Percentiles rank a stretch among this genome's conserved stretches.
Evolutionary conservation across 345 rosid species (phyloP).

Genomic region (Pugionium dolabratum): DNA sequence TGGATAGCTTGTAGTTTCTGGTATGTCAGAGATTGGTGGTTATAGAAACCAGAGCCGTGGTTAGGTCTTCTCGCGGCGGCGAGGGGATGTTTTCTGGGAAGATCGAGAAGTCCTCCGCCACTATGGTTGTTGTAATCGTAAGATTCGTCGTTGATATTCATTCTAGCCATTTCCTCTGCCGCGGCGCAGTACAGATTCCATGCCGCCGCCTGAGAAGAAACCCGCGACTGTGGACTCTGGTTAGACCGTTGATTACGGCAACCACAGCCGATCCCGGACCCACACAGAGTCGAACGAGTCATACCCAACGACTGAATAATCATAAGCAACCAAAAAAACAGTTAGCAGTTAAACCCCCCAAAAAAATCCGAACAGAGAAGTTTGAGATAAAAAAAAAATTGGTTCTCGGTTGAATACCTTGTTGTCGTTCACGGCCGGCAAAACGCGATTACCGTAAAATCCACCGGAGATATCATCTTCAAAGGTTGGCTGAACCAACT

Average conservation of each 20-base stretch:
- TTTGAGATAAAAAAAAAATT: not conserved
- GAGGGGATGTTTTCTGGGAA: conserved; percentile 32
- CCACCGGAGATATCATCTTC: conserved; percentile 40
- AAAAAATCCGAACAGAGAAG: not conserved
- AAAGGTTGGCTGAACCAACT: conserved; percentile 50
- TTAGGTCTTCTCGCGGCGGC: conserved; percentile 40
- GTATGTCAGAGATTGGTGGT: conserved; percentile 47
- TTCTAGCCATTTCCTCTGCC: conserved; percentile 55
- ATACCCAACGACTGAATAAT: conserved; percentile 40
- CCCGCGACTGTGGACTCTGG: conserved; percentile 24
- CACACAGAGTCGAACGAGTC: conserved; percentile 50
- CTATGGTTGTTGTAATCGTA: conserved; percentile 21
- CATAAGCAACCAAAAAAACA: not conserved
- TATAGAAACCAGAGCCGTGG: conserved; percentile 35
- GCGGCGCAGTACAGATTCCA: conserved; percentile 65
- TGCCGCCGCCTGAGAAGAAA: conserved; percentile 44
- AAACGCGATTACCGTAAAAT: conserved; percentile 21
- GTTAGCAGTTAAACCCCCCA: not conserved
- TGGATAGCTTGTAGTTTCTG: conserved; percentile 60
- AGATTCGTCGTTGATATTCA: conserved; percentile 39
- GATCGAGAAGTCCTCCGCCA: conserved; percentile 39
- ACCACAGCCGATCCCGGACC: conserved; percentile 43
- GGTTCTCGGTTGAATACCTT: conserved; percentile 41
- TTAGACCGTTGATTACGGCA: conserved; percentile 29
- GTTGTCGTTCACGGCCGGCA: conserved; percentile 16